phyloP scores from a whole-genome alignment of 2,329 filamentous ascomycete species.

The Fusarium sp. region DNA sequence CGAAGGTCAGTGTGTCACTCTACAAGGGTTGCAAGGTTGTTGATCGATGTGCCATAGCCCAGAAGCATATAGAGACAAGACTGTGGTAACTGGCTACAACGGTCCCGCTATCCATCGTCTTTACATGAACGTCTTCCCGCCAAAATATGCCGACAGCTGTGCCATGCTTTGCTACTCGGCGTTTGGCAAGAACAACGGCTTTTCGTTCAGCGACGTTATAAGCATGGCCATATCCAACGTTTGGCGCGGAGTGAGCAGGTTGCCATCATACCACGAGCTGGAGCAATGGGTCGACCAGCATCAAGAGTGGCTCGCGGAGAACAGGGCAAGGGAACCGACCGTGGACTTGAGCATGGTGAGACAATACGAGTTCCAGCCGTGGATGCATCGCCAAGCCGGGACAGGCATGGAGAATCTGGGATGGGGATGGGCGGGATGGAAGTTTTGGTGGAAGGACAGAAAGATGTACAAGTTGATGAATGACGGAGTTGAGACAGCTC shows the following conservation, averaged over 20 bases:
- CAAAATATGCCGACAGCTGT: conserved; percentile 22
- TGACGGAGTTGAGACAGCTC: conserved; percentile 54
- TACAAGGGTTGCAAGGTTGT: rapidly evolving
- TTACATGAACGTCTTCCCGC: conserved; percentile 26
- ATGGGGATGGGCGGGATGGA: conserved; percentile 56
- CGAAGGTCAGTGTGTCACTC: background rate
- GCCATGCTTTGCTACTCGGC: conserved; percentile 28
- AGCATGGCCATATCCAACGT: conserved; percentile 30
- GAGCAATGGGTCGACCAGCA: conserved; percentile 28
- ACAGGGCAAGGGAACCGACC: conserved; percentile 13
- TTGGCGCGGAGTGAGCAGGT: conserved; percentile 18
- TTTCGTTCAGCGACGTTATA: conserved; percentile 33
- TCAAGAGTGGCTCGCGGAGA: conserved; percentile 18
- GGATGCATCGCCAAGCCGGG: conserved; percentile 54
- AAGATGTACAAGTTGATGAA: conserved; percentile 53
- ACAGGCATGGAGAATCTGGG: conserved; percentile 56
- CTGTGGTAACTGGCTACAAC: background rate
- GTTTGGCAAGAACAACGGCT: conserved; percentile 27
- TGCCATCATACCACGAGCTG: conserved; percentile 1
- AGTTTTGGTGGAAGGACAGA: conserved; percentile 53
- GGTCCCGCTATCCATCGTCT: conserved; percentile 12
- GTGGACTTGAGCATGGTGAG: conserved; percentile 41
- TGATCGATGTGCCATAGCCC: background rate
- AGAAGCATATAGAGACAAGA: conserved; percentile 3
- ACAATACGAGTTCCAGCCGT: conserved; percentile 50